A percentile compares a stretch with the other conserved stretches of the same genome.
phyloP scores from a whole-genome alignment of 345 rosid genomes.

The Physaria fendleri region DNA sequence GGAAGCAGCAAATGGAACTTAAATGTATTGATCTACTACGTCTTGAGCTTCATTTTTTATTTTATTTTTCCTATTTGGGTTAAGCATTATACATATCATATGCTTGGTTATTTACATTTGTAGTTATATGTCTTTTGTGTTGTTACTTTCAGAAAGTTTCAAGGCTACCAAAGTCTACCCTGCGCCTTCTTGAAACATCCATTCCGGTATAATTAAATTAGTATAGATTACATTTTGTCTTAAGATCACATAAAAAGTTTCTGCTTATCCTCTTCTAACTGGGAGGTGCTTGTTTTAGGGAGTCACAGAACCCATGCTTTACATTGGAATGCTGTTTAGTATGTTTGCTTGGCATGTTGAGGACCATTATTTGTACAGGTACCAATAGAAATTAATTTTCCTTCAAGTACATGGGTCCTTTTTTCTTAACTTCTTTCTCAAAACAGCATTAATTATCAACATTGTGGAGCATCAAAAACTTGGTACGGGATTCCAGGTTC shows the following conservation, averaged over 20 bases:
- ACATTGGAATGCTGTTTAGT: conserved; percentile 98
- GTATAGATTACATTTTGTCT: neutral
- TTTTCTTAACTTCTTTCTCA: neutral
- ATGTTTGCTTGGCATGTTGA: conserved; percentile 99
- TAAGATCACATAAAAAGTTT: neutral
- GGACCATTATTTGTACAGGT: conserved; percentile 98
- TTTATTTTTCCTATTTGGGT: too few species aligned
- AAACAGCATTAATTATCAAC: conserved; percentile 94
- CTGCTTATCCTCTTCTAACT: neutral
- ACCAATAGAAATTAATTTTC: conserved; percentile 10
- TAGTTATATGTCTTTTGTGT: conserved; percentile 5
- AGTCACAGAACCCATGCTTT: conserved; percentile 99
- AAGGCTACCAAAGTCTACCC: conserved; percentile 68
- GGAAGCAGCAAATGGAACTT: conserved; percentile 99
- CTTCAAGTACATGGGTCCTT: neutral
- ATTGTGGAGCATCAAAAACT: conserved; percentile 98
- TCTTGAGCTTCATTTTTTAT: neutral
- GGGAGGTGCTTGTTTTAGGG: conserved; percentile 58
- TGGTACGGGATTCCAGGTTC: conserved; percentile 99
- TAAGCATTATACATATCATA: neutral
- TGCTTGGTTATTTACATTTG: neutral
- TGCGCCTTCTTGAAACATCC: conserved; percentile 80
- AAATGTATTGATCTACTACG: conserved; percentile 58
- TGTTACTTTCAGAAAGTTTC: conserved; percentile 65
- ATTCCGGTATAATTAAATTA: conserved; percentile 59